phyloP scores from a whole-genome alignment of 768 basidiomycete genomes.

The Clathrus columnatus region DNA sequence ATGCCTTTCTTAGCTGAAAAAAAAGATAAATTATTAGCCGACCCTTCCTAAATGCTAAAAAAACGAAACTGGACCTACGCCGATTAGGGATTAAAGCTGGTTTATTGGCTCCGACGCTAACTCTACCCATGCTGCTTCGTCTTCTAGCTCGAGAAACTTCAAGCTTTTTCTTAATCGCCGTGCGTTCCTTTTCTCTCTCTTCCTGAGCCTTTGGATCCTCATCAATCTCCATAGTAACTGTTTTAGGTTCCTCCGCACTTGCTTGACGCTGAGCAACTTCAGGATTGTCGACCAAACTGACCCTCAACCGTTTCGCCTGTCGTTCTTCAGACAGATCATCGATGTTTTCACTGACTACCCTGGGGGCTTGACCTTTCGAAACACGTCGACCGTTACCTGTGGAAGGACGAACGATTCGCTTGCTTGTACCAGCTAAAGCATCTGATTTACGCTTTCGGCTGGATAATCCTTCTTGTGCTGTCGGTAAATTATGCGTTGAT shows the following conservation, averaged over 20 bases:
- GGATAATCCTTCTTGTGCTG: constrained; percentile 7
- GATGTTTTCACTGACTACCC: constrained; percentile 19
- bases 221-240: background rate
- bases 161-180: constrained; percentile 54
- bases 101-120: constrained; percentile 26
- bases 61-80: background rate
- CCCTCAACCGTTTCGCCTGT: constrained; percentile 36
- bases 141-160: constrained; percentile 60
- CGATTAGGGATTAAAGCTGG: constrained; percentile 14
- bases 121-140: constrained; percentile 54
- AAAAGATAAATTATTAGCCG: constrained; percentile 10
- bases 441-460: constrained; percentile 13
- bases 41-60: background rate
- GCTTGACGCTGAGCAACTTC: background rate
- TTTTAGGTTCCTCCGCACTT: background rate
- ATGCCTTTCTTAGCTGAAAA: constrained; percentile 29
- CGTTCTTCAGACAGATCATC: constrained; percentile 25
- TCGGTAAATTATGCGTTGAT: no score
- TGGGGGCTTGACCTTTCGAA: constrained; percentile 40
- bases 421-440: constrained; percentile 6
- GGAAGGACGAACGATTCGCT: background rate
- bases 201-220: background rate
- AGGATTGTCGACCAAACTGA: constrained; percentile 13
- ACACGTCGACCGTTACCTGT: constrained; percentile 14
- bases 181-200: constrained; percentile 36